Base-by-base conservation (phyloP, 768 basidiomycete genomes). In the Russula dissimulans region DNA sequence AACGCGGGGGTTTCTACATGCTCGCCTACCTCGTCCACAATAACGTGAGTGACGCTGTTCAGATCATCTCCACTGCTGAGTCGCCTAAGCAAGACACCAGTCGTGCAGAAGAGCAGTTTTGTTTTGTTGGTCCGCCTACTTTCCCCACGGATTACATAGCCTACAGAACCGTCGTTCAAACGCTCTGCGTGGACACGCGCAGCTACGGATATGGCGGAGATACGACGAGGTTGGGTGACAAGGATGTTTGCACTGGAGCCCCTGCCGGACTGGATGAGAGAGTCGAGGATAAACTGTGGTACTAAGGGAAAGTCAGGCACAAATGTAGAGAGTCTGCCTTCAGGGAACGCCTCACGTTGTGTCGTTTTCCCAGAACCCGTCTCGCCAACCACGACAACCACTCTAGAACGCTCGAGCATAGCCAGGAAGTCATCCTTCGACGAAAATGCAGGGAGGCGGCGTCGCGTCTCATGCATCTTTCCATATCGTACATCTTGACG, bases 311-410 rank as follows among this genome's bases (percentile, higher is more conserved):
- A 11, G 15, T 17, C 17, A 53, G 26, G 15, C 2, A 56, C 26
- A 11, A 39, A 14, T 15, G 45, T 32, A 18, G 17, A 4, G 17
- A 26, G 9, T 57, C 34, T 41, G 14, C 34, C 3, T 47, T 45
- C 49, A 42, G 36, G 60, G 38, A 39, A 22, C 53, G 48, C 62
- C 78, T 60, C 66, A 91, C 89, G 68, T 68, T 94, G 91, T 0
- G 91, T 94, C 2, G 91, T 94, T 72, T 97, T 97, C 31, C 94
- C 94, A 53, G 87, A 91, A 51, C 94, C 90, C 53, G 91, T 93
- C 72, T 95, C 94, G 46, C 95, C 95, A 5, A 95, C 88, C 0
- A 97, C 86, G 0, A 97, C 80, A 1, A 94, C 79, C 3, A 87
- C 89, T 50, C 85, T 76, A 65, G 82, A 82, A 10, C 68, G 72